Percentiles rank a stretch among this genome's conserved stretches.
These are phyloP conservation scores for Ensete ventricosum DNA, from an alignment of 176 grass and related monocot genomes.

Conservation along the genomic window DNA sequence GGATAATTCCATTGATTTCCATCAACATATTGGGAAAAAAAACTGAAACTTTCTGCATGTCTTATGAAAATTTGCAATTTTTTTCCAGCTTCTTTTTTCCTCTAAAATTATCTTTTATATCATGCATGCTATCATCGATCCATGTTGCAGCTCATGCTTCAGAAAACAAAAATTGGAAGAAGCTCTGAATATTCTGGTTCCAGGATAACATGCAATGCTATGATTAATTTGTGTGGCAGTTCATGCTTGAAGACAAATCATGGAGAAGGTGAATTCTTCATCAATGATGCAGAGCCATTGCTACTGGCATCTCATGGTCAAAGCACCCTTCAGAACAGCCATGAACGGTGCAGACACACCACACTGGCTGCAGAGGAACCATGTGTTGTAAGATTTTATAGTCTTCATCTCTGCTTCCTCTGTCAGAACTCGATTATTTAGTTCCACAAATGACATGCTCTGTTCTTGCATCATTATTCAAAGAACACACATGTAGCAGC, in stretches of 20 bases:
- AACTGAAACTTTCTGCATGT: no score
- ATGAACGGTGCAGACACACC: not conserved
- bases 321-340: slow-evolving; percentile 1
- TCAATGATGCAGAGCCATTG: not conserved
- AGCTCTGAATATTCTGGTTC: not conserved
- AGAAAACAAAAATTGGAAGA: no score
- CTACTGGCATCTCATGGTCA: not conserved
- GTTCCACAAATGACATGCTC: not conserved
- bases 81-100: no score
- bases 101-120: no score
- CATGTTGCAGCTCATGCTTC: no score
- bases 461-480: not conserved
- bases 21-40: no score
- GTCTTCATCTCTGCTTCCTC: not conserved
- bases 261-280: not conserved
- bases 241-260: not conserved
- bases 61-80: no score
- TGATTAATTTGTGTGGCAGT: not conserved
- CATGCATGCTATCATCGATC: no score
- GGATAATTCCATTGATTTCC: no score
- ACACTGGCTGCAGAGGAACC: no score
- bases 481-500: not conserved
- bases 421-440: not conserved
- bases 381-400: not conserved
- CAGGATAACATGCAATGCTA: not conserved